Evolutionary conservation across 2,329 filamentous ascomycete species (phyloP).

Genomic region (Paecilomyces niveus): DNA sequence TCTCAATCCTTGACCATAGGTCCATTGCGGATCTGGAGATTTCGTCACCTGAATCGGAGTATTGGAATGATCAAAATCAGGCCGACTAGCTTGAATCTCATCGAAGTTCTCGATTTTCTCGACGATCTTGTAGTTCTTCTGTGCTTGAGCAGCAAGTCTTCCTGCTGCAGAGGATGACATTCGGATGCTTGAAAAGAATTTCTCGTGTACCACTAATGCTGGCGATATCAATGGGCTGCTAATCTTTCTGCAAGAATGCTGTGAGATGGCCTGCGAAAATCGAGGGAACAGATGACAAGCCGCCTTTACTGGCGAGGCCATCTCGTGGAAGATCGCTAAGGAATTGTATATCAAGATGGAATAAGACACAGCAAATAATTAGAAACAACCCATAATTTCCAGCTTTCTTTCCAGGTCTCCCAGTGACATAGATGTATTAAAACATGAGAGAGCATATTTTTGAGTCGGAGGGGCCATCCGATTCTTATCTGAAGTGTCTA

Average conservation of each 20-base stretch:
- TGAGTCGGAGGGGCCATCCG: too few relatives aligned
- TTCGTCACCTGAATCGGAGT: constrained; percentile 24
- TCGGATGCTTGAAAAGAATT: not conserved
- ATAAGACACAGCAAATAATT: not conserved
- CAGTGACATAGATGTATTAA: too few relatives aligned
- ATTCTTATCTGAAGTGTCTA: too few relatives aligned
- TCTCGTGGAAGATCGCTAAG: too few relatives aligned
- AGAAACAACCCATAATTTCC: too few relatives aligned
- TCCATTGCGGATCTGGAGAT: constrained; percentile 27
- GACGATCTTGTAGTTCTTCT: constrained; percentile 12
- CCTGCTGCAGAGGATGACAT: not conserved
- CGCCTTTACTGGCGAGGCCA: too few relatives aligned
- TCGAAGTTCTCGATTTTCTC: constrained; percentile 16
- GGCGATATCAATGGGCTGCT: too few relatives aligned
- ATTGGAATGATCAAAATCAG: constrained; percentile 22
- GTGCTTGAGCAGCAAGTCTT: not conserved
- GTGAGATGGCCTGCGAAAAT: too few relatives aligned
- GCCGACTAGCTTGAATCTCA: constrained; percentile 25
- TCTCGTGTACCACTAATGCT: not conserved
- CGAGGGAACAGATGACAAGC: too few relatives aligned
- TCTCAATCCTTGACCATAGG: not conserved
- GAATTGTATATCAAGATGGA: not conserved
- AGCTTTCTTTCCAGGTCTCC: too few relatives aligned
- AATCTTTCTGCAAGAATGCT: too few relatives aligned
- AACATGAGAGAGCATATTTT: too few relatives aligned